Base-by-base conservation (phyloP, 2,329 filamentous ascomycete genomes). In the Ceratocystis huliohia region DNA sequence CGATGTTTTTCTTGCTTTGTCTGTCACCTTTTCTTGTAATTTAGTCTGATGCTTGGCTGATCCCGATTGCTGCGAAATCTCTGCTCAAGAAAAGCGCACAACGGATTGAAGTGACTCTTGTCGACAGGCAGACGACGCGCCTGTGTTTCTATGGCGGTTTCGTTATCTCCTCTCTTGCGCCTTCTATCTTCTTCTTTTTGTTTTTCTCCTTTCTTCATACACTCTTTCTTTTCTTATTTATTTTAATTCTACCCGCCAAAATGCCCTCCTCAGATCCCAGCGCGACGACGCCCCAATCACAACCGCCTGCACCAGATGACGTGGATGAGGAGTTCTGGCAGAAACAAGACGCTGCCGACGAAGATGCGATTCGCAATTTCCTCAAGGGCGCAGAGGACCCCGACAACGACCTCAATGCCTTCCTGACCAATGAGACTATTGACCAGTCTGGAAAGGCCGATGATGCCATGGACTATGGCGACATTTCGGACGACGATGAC, bases 401-500 rank as follows among this genome's bases (percentile, higher is more conserved):
- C 13, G 75, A 72, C 22, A 72, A 78, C 13, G 75, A 75, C 7
- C 72, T 78, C 3, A 76, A 77, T 63, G 73, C 65, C 41, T 71
- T 74, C 57, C 71, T 81, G 61, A 72, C 76, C 37, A 72, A 71
- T 48, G 76, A 76, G 65, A 74, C 79, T 28, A 82, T 87, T 69
- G 85, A 86, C 70, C 80, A 85, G 70, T 79, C 80, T 5, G 88
- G 91, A 74, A 99, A 99, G 76, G 93, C 91, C 65, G 91, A 91
- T 68, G 89, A 97, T 76, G 94, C 94, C 50, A 78, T 94, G 69
- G 94, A 99, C 73, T 99, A 81, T 71, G 91, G 89, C 73, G 90
- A 96, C 73, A 92, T 97, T 69, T 88, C 88, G 70, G 93, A 97
- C 74, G 91, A 95, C 73, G 92, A 96, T 69, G 81, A 96, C 6